These are phyloP conservation scores for Metschnikowia koreensis DNA, from an alignment of 805 yeast species.

Conservation along the genomic window DNA sequence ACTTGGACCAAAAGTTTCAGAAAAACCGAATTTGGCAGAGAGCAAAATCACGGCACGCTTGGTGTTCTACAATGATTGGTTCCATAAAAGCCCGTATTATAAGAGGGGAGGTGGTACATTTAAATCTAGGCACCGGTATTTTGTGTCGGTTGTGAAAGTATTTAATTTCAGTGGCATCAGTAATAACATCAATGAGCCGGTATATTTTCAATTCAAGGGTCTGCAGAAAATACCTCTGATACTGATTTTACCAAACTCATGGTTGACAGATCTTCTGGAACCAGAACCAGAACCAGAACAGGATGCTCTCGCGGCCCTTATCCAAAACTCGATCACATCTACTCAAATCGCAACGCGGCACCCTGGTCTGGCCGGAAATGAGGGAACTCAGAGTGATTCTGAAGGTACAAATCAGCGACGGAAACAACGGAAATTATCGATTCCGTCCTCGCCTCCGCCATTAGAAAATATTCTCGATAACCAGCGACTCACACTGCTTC, in stretches of 20 bases:
- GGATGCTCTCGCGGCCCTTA: conserved; percentile 11
- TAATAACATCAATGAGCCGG: conserved; percentile 15
- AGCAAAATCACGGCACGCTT: conserved; percentile 23
- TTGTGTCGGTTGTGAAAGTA: conserved; percentile 16
- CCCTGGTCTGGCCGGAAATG: not conserved
- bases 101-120: not conserved
- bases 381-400: not conserved
- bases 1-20: conserved; percentile 5
- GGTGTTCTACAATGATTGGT: conserved; percentile 39
- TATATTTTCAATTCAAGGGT: conserved; percentile 24
- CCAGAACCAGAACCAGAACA: not conserved
- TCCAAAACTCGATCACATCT: conserved; percentile 14
- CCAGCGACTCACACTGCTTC: not conserved
- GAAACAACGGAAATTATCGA: not conserved
- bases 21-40: conserved; percentile 11
- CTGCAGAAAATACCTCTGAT: not conserved
- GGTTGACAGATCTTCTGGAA: conserved; percentile 16
- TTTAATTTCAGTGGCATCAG: conserved; percentile 7
- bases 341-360: conserved; percentile 9
- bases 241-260: not conserved
- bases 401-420: not conserved
- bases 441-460: conserved; percentile 16
- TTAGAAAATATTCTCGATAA: not conserved
- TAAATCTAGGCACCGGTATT: conserved; percentile 3
- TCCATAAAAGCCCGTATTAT: conserved; percentile 18